Base-by-base conservation (phyloP, 2,329 filamentous ascomycete genomes). In the Alternaria gansuensis region DNA sequence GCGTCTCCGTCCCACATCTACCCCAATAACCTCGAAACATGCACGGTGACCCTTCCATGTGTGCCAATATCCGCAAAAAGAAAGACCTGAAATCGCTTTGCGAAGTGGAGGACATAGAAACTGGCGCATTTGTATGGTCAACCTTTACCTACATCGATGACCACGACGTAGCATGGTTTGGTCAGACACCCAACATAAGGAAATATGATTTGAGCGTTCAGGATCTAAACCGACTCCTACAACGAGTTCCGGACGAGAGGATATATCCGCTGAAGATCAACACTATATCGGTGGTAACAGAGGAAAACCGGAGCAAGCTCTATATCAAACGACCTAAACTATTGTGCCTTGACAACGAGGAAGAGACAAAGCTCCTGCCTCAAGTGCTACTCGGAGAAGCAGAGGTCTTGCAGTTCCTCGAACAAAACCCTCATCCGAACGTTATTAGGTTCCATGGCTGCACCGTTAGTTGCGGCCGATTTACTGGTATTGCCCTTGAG, bases 301-400 rank as follows among this genome's bases (percentile, higher is more conserved):
- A 57, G 45, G 21, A 46, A 23, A 36, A 49, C 41, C 54, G 48
- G 49, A 50, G 55, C 8, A 54, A 65, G 9, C 65, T 73, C 45
- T 76, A 69, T 51, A 66, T 75, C 33, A 76, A 77, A 53, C 66
- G 68, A 21, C 73, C 73, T 10, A 71, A 70, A 29, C 66, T 75
- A 56, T 61, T 57, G 4, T 73, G 69, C 46, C 62, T 67, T 29
- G 71, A 74, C 37, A 62, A 67, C 37, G 49, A 68, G 26, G 54
- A 69, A 5, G 69, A 71, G 33, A 57, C 52, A 10, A 71, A 70
- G 6, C 71, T 73, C 46, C 57, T 75, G n/a, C 70, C 73, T 2
- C 67, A 69, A 33, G 62, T 69, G 41, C 49, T 76, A 17, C 46
- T 69, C 31, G 60, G 62, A 44, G 73, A 75, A 59, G 70, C 68